Evolutionary conservation across 768 basidiomycete species (phyloP).

Genomic region (Suillus placidus): DNA sequence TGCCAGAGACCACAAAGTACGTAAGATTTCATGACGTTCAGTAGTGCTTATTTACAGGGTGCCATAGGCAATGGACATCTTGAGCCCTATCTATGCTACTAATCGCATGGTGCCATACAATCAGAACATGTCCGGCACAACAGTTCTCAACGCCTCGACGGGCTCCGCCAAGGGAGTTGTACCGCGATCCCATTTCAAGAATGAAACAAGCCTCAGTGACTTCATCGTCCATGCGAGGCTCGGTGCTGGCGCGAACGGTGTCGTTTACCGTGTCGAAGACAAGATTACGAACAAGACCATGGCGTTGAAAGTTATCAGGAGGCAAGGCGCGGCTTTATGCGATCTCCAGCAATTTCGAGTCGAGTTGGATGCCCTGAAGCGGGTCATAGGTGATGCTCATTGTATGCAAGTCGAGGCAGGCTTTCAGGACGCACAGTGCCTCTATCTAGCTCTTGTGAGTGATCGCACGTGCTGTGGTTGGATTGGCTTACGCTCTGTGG

Average conservation of each 20-base stretch:
- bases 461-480: neutral
- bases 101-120: neutral
- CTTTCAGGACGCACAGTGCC: slow-evolving; percentile 17
- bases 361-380: slow-evolving; percentile 14
- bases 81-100: slow-evolving; percentile 4
- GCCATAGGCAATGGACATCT: slow-evolving; percentile 1
- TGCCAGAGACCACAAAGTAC: slow-evolving; percentile 3
- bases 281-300: slow-evolving; percentile 7
- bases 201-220: slow-evolving; percentile 1
- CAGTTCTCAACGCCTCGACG: neutral
- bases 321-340: neutral
- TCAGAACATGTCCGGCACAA: neutral
- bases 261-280: slow-evolving; percentile 13
- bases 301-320: slow-evolving; percentile 17
- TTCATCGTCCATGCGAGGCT: slow-evolving; percentile 8
- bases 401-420: slow-evolving; percentile 14
- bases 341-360: neutral
- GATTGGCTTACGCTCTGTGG: neutral
- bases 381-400: slow-evolving; percentile 11
- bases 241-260: slow-evolving; percentile 11
- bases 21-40: neutral
- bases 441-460: slow-evolving; percentile 17
- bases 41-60: neutral
- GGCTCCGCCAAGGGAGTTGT: neutral
- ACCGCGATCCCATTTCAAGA: neutral